phyloP scores from a whole-genome alignment of 495 filamentous ascomycete genomes.

The Hypoxylon trugodes region DNA sequence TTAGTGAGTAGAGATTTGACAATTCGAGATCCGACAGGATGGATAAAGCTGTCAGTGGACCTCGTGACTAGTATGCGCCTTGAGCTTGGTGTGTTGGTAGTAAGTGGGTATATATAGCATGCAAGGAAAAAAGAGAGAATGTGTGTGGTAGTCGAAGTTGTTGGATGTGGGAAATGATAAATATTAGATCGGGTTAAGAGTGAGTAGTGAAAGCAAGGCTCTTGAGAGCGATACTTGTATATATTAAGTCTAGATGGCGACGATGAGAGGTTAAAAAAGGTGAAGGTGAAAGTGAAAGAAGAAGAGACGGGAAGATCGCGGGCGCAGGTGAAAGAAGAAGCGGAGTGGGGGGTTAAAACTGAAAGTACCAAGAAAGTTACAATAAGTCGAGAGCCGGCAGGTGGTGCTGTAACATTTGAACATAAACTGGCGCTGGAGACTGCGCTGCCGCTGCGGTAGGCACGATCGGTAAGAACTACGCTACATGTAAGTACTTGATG shows the following conservation, averaged over 20 bases:
- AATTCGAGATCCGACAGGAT: slow-evolving; percentile 7
- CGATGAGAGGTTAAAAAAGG: not conserved
- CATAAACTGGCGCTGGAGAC: no score
- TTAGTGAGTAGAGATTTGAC: not conserved
- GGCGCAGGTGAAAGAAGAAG: slow-evolving; percentile 2
- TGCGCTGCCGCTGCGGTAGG: slow-evolving; percentile 5
- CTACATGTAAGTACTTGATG: not conserved
- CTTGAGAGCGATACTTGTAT: no score
- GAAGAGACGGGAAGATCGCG: slow-evolving; percentile 19
- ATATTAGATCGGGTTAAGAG: not conserved
- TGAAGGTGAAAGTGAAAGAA: slow-evolving; percentile 7
- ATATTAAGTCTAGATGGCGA: no score
- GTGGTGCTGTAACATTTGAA: not conserved
- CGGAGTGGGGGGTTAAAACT: slow-evolving; percentile 21
- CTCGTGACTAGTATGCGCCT: slow-evolving; percentile 14
- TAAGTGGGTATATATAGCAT: slow-evolving; percentile 19
- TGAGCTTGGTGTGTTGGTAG: not conserved
- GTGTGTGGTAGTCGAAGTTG: not conserved
- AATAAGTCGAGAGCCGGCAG: not conserved
- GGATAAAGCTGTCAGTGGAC: not conserved
- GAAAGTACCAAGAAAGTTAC: not conserved
- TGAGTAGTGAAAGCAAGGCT: no score
- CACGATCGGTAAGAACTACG: not conserved
- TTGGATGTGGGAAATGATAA: slow-evolving; percentile 1
- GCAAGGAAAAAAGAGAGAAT: no score